Evolutionary conservation across 768 basidiomycete genomes (phyloP).

Genomic region (Amyloporia xantha): DNA sequence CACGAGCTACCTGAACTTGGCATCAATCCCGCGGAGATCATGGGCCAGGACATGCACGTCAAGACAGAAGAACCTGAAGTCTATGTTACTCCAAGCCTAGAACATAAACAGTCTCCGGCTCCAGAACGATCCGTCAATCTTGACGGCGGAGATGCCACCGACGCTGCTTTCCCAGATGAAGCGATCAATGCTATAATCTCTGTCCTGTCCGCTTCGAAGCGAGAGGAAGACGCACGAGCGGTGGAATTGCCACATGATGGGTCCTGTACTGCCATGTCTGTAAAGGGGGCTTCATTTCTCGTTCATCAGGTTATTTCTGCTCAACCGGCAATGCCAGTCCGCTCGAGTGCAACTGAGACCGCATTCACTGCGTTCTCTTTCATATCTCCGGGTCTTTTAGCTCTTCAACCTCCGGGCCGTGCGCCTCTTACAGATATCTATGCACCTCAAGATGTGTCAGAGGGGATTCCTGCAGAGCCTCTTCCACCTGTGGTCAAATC

Average conservation of each 20-base stretch:
- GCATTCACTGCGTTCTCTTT: background rate
- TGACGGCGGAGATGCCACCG: background rate
- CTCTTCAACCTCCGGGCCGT: background rate
- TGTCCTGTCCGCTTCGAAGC: constrained; percentile 16
- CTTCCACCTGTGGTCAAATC: constrained; percentile 2
- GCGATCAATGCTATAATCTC: constrained; percentile 21
- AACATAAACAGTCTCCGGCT: background rate
- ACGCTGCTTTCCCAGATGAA: constrained; percentile 16
- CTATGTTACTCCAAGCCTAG: background rate
- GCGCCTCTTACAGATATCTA: background rate
- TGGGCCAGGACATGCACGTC: constrained; percentile 11
- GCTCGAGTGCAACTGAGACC: background rate
- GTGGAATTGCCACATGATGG: too few relatives aligned
- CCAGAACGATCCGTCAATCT: background rate
- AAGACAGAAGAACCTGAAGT: background rate
- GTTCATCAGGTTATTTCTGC: background rate
- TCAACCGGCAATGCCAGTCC: background rate
- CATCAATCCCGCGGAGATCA: constrained; percentile 36
- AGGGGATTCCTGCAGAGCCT: background rate
- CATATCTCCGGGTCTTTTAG: background rate
- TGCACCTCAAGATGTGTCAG: background rate
- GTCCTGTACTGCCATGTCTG: too few relatives aligned
- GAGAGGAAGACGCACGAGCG: constrained; percentile 3
- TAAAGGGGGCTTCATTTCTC: too few relatives aligned
- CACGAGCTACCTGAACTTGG: constrained; percentile 17